Evolutionary conservation across 1,139 yeast species (phyloP).

Genomic region (Wickerhamomyces sp.): DNA sequence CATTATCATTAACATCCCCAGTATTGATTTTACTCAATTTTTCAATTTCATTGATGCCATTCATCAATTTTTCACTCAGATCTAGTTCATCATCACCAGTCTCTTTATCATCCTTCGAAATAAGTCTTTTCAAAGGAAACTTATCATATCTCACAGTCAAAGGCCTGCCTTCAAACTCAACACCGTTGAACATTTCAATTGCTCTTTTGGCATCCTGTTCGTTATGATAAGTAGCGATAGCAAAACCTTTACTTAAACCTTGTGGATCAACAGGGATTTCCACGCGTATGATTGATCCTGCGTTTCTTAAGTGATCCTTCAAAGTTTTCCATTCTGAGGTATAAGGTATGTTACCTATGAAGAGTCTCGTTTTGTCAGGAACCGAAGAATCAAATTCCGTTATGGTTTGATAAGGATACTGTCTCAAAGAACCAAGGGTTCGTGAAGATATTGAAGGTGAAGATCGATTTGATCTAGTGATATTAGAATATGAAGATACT

Average conservation of each 20-base stretch:
- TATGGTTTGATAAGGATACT: conserved; percentile 21
- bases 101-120: not conserved
- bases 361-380: conserved; percentile 40
- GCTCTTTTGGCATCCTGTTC: conserved; percentile 60
- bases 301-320: conserved; percentile 41
- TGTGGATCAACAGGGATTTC: conserved; percentile 51
- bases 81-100: not conserved
- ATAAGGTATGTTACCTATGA: conserved; percentile 57
- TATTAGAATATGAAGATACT: conserved; percentile 1
- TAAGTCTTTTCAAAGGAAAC: conserved; percentile 12
- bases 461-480: conserved; percentile 2
- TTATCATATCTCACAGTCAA: conserved; percentile 68
- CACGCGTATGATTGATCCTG: conserved; percentile 44
- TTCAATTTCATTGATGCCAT: not conserved
- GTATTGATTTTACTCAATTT: not conserved
- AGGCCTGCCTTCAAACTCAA: conserved; percentile 59
- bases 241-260: conserved; percentile 78
- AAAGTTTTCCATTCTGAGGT: conserved; percentile 52
- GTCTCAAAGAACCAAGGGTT: conserved; percentile 16
- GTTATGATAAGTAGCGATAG: conserved; percentile 62
- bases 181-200: conserved; percentile 57
- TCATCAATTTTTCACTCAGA: not conserved
- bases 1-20: conserved; percentile 1
- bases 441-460: conserved; percentile 16
- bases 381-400: conserved; percentile 11